These are phyloP conservation scores for Flueggea neowawraea DNA, from an alignment of 441 rosid species.

Conservation along the genomic window DNA sequence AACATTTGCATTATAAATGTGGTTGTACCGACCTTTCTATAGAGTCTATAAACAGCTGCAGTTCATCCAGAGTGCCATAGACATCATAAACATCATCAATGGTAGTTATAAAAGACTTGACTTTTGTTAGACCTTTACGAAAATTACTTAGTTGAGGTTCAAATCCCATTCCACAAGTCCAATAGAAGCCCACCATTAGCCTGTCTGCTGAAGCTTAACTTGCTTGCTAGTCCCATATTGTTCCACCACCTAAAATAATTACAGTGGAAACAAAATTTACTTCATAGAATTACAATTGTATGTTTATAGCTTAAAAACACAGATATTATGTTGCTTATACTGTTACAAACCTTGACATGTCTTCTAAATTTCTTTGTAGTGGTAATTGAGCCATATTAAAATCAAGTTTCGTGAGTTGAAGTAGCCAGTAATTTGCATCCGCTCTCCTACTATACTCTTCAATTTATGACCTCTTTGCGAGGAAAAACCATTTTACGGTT, in stretches of 20 bases:
- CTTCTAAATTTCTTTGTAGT: constrained; percentile 18
- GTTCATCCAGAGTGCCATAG: constrained; percentile 30
- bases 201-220: constrained; percentile 23
- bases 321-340: too few relatives aligned
- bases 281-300: too few relatives aligned
- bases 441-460: not conserved
- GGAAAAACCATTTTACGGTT: not conserved
- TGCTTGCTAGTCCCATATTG: constrained; percentile 8
- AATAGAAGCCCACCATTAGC: constrained; percentile 27
- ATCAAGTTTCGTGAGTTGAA: constrained; percentile 33
- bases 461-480: not conserved
- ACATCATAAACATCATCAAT: constrained; percentile 37
- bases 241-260: constrained; percentile 37
- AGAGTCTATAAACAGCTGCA: constrained; percentile 24
- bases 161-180: constrained; percentile 12
- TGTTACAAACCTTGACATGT: constrained; percentile 20
- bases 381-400: constrained; percentile 23
- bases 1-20: too few relatives aligned
- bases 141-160: constrained; percentile 18
- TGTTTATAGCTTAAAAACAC: too few relatives aligned
- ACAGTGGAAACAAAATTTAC: too few relatives aligned
- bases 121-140: constrained; percentile 22
- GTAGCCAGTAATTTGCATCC: constrained; percentile 6
- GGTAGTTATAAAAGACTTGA: constrained; percentile 11
- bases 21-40: constrained; percentile 30